phyloP scores from a whole-genome alignment of 2,329 filamentous ascomycete genomes.

The Pseudopyrenochaeta lycopersici region DNA sequence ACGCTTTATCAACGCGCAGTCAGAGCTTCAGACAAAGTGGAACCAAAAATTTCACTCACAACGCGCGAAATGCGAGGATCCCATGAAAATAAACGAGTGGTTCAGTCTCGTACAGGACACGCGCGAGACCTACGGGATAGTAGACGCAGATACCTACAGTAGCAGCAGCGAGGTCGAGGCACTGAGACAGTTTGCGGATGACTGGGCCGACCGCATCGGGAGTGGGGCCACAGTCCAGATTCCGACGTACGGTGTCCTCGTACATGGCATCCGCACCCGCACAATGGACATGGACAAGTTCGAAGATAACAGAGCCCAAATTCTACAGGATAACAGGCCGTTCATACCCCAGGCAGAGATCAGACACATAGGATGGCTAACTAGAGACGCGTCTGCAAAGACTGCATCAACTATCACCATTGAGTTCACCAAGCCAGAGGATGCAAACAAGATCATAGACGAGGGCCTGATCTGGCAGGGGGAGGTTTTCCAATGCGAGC shows the following conservation, averaged over 20 bases:
- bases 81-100: too few species aligned
- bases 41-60: too few species aligned
- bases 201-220: conserved; percentile 19
- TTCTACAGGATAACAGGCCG: conserved; percentile 24
- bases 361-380: conserved; percentile 20
- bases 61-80: too few species aligned
- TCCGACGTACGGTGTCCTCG: conserved; percentile 20
- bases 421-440: conserved; percentile 22
- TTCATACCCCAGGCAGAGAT: conserved; percentile 23
- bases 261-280: conserved; percentile 23
- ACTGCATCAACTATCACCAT: conserved; percentile 15
- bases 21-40: too few species aligned
- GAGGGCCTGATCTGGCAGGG: conserved; percentile 23
- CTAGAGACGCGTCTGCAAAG: conserved; percentile 12
- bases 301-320: conserved; percentile 20
- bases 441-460: conserved; percentile 28
- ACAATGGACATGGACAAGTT: conserved; percentile 23
- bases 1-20: too few species aligned
- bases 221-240: conserved; percentile 10
- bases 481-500: conserved; percentile 18
- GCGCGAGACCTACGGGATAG: too few species aligned
- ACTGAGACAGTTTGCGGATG: conserved; percentile 21
- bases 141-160: too few species aligned
- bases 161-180: conserved; percentile 19
- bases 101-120: too few species aligned